phyloP scores from a whole-genome alignment of 805 yeast species.

The Candida caryicola region DNA sequence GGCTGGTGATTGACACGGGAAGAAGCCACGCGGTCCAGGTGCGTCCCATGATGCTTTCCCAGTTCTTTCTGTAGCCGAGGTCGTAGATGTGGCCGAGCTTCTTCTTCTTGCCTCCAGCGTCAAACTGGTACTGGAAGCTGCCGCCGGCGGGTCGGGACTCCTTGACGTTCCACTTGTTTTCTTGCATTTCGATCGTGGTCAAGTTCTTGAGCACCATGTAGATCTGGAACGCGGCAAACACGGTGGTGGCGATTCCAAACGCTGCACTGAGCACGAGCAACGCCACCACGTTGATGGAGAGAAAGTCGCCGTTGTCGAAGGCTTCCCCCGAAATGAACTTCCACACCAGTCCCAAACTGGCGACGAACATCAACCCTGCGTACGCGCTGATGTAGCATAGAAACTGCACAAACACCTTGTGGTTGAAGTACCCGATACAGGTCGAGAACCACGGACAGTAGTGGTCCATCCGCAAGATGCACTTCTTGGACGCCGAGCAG shows the following conservation, averaged over 20 bases:
- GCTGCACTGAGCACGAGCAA: slow-evolving; percentile 59
- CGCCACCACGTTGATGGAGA: slow-evolving; percentile 58
- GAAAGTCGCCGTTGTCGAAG: slow-evolving; percentile 38
- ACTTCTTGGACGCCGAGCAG: slow-evolving; percentile 47
- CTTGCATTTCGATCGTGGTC: slow-evolving; percentile 81
- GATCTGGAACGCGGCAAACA: slow-evolving; percentile 54
- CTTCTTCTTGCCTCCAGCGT: slow-evolving; percentile 34
- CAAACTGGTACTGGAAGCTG: slow-evolving; percentile 32
- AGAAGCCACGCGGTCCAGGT: slow-evolving; percentile 65
- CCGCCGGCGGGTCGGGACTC: slow-evolving; percentile 22
- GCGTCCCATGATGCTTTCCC: slow-evolving; percentile 72
- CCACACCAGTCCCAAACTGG: slow-evolving; percentile 44
- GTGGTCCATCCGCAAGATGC: slow-evolving; percentile 56
- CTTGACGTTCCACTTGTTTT: slow-evolving; percentile 45
- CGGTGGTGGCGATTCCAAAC: slow-evolving; percentile 40
- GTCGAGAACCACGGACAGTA: slow-evolving; percentile 89
- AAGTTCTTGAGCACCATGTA: slow-evolving; percentile 60
- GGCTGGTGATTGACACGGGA: slow-evolving; percentile 43
- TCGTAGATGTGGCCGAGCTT: slow-evolving; percentile 70
- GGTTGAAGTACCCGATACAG: slow-evolving; percentile 82
- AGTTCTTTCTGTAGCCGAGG: slow-evolving; percentile 61
- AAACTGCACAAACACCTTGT: slow-evolving; percentile 76
- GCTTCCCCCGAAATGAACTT: slow-evolving; percentile 44
- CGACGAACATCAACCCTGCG: slow-evolving; percentile 38
- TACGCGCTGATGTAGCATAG: slow-evolving; percentile 52